These are phyloP conservation scores for Ophiostoma montium DNA, from an alignment of 2,329 filamentous ascomycete species.

Conservation along the genomic window DNA sequence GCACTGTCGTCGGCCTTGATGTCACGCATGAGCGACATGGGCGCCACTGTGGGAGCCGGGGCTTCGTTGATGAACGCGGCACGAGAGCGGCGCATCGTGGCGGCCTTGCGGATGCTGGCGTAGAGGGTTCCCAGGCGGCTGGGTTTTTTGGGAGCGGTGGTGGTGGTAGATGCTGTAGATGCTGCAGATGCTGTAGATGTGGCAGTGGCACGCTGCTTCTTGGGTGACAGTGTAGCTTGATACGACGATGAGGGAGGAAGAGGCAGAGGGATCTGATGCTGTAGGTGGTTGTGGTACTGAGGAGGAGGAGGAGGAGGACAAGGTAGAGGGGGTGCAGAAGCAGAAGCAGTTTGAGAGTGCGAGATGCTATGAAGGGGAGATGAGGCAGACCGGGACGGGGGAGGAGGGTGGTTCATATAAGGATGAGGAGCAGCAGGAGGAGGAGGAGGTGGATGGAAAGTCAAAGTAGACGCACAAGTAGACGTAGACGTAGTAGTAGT, in stretches of 20 bases:
- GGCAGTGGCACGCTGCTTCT: slow-evolving; percentile 4
- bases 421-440: slow-evolving; percentile 9
- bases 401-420: not conserved
- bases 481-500: too few relatives aligned
- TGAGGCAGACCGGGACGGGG: not conserved
- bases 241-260: not conserved
- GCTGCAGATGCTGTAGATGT: too few relatives aligned
- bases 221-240: not conserved
- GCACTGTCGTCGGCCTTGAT: not conserved
- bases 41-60: slow-evolving; percentile 9
- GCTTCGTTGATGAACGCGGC: slow-evolving; percentile 5
- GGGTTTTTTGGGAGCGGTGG: slow-evolving; percentile 13
- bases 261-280: not conserved
- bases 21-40: slow-evolving; percentile 11
- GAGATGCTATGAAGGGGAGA: not conserved
- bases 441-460: not conserved
- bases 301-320: not conserved
- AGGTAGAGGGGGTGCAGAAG: not conserved
- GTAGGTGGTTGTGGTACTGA: not conserved
- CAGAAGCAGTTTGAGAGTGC: not conserved
- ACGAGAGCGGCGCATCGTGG: slow-evolving; percentile 13
- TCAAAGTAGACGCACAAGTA: too few relatives aligned
- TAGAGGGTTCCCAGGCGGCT: slow-evolving; percentile 19
- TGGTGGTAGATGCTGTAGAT: slow-evolving; percentile 6
- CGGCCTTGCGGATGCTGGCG: slow-evolving; percentile 19